A percentile compares a stretch with the other conserved stretches of the same genome.
Evolutionary conservation across 106 monocot species (phyloP).

Genomic region (Dendrobium chrysotoxum): DNA sequence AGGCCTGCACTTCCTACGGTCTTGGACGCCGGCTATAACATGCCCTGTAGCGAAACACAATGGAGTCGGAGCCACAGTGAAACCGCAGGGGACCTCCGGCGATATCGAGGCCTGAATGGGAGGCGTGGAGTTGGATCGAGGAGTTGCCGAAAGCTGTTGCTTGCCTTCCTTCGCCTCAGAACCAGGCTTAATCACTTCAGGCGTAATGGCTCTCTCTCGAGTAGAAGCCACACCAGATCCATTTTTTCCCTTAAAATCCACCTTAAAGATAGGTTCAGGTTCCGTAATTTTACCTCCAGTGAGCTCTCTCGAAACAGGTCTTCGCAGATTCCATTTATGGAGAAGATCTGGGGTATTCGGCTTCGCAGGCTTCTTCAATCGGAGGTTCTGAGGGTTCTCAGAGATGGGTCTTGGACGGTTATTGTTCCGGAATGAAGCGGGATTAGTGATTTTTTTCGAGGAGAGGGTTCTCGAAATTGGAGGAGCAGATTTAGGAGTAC

Average conservation of each 20-base stretch:
- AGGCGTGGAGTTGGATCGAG: slow-evolving; percentile 51
- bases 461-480: slow-evolving; percentile 7
- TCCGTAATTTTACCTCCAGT: neutral
- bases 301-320: slow-evolving; percentile 12
- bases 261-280: neutral
- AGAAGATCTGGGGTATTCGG: slow-evolving; percentile 17
- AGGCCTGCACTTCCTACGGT: slow-evolving; percentile 77
- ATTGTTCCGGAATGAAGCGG: neutral
- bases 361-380: slow-evolving; percentile 6
- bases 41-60: slow-evolving; percentile 89
- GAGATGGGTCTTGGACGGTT: neutral
- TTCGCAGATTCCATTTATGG: slow-evolving; percentile 10
- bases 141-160: slow-evolving; percentile 19
- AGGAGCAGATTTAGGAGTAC: slow-evolving; percentile 18
- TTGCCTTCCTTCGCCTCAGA: slow-evolving; percentile 26
- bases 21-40: slow-evolving; percentile 59
- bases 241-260: slow-evolving; percentile 5
- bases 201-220: slow-evolving; percentile 19
- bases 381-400: slow-evolving; percentile 10
- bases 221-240: slow-evolving; percentile 11
- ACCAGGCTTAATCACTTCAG: neutral
- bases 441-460: neutral
- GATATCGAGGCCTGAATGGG: slow-evolving; percentile 83
- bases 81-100: slow-evolving; percentile 53
- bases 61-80: slow-evolving; percentile 40